A percentile compares a stretch with the other conserved stretches of the same genome.
Evolutionary conservation across 345 rosid species (phyloP).

Genomic region (Euphorbia pulcherrima): DNA sequence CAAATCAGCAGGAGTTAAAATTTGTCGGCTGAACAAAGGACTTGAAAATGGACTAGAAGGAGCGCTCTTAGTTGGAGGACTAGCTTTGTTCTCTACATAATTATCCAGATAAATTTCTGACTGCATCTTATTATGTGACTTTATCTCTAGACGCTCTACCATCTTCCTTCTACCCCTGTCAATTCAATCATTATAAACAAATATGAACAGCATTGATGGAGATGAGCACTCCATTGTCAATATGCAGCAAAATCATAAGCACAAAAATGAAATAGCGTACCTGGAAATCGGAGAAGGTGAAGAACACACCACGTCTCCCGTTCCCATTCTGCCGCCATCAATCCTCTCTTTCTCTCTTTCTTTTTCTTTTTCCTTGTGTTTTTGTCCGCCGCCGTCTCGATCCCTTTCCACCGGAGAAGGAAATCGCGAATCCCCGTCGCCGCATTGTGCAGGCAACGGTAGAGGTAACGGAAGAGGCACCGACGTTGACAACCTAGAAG

Average conservation of each 20-base stretch:
- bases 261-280: conserved; percentile 20
- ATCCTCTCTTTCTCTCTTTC: conserved; percentile 14
- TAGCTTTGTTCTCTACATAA: conserved; percentile 36
- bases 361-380: neutral
- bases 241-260: neutral
- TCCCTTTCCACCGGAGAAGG: conserved; percentile 39
- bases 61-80: conserved; percentile 57
- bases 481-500: conserved; percentile 28
- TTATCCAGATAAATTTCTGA: conserved; percentile 31
- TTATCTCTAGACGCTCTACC: conserved; percentile 34
- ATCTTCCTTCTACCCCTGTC: conserved; percentile 33
- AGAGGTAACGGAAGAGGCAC: conserved; percentile 43
- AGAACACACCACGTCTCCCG: conserved; percentile 34
- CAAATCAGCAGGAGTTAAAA: conserved; percentile 30
- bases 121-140: conserved; percentile 17
- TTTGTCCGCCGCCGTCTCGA: conserved; percentile 26
- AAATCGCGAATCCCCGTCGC: conserved; percentile 35
- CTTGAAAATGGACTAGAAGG: too few species aligned
- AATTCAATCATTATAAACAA: conserved; percentile 26
- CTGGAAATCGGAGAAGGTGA: conserved; percentile 37
- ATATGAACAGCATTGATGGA: neutral
- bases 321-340: conserved; percentile 16
- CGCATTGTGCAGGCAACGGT: conserved; percentile 50
- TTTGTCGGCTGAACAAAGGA: conserved; percentile 58
- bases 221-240: too few species aligned